Conservation (phyloP, 202 grass and related monocot species). For the Setaria italica region DNA sequence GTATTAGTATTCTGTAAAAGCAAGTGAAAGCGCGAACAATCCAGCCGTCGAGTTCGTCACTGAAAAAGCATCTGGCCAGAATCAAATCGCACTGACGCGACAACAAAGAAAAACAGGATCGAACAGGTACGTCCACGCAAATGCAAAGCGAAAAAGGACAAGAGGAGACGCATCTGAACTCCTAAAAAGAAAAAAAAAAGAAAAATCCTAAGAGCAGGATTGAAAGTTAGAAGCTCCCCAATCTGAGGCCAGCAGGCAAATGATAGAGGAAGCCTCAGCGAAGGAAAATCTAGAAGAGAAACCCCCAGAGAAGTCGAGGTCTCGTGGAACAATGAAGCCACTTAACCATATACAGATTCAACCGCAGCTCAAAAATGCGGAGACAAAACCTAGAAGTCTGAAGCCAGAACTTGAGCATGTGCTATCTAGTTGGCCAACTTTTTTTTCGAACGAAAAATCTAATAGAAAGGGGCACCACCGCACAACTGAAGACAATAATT, state of each 20-base stretch:
- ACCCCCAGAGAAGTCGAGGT: neutral
- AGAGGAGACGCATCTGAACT: neutral
- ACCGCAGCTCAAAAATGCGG: neutral
- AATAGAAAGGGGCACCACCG: neutral
- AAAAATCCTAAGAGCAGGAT: neutral
- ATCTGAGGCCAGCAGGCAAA: constrained; percentile 3
- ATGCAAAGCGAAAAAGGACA: neutral
- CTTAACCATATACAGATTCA: neutral
- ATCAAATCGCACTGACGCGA: constrained; percentile 23
- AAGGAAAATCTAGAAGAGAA: neutral
- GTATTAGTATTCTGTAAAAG: neutral
- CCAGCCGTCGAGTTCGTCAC: neutral
- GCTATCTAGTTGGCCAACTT: neutral
- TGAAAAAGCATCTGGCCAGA: neutral
- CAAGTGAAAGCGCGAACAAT: constrained; percentile 23
- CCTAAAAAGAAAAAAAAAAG: neutral
- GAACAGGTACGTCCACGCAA: neutral
- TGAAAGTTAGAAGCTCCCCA: neutral
- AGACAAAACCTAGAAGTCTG: neutral
- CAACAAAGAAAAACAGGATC: neutral
- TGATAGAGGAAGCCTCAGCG: neutral
- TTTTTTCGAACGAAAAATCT: neutral
- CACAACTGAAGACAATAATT: neutral
- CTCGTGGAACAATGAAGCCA: neutral
- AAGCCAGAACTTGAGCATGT: neutral